These are phyloP conservation scores for Daldinia bambusicola DNA, from an alignment of 495 filamentous ascomycete genomes.

Conservation along the genomic window DNA sequence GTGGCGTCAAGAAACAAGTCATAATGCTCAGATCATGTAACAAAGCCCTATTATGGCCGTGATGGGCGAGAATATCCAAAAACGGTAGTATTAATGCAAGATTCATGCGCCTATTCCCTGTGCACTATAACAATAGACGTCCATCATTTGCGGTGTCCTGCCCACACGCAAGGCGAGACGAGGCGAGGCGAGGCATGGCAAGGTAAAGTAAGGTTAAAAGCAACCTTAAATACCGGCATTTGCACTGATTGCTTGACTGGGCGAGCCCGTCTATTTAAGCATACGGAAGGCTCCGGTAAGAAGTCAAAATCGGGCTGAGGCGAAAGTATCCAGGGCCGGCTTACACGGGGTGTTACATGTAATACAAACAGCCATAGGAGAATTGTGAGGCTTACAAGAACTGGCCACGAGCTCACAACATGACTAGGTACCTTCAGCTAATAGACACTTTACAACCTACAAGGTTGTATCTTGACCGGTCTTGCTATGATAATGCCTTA, in stretches of 20 bases:
- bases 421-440: too few species aligned
- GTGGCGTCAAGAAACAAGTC: slow-evolving; percentile 24
- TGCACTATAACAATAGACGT: slow-evolving; percentile 6
- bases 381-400: slow-evolving; percentile 12
- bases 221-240: slow-evolving; percentile 26
- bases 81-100: slow-evolving; percentile 22
- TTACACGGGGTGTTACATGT: slow-evolving; percentile 26
- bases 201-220: slow-evolving; percentile 26
- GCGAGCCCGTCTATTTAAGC: slow-evolving; percentile 20
- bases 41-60: slow-evolving; percentile 15
- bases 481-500: slow-evolving; percentile 7
- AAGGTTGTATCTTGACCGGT: slow-evolving; percentile 12
- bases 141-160: slow-evolving; percentile 1
- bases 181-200: slow-evolving; percentile 1
- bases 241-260: slow-evolving; percentile 16
- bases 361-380: neutral
- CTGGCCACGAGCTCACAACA: neutral
- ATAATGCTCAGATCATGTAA: slow-evolving; percentile 16
- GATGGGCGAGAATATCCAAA: slow-evolving; percentile 18
- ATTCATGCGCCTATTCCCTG: slow-evolving; percentile 14
- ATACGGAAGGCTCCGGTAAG: slow-evolving; percentile 22
- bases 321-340: slow-evolving; percentile 7
- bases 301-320: slow-evolving; percentile 12
- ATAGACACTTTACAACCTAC: neutral
- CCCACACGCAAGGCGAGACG: neutral